These are phyloP conservation scores for Blastobotrys peoriensis DNA, from an alignment of 805 yeast species.

Conservation along the genomic window DNA sequence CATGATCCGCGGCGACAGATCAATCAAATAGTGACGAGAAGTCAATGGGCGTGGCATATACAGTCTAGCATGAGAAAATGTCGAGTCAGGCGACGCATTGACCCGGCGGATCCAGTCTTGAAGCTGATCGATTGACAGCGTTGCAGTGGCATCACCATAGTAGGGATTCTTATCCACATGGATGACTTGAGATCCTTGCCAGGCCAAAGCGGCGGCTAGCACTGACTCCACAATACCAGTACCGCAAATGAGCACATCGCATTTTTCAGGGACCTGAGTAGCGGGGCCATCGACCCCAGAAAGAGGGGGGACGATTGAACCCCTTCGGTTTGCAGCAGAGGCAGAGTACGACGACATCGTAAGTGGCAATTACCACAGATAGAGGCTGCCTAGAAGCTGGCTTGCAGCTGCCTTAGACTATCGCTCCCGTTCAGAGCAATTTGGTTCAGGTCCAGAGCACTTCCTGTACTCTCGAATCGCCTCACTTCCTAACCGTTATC, in stretches of 20 bases:
- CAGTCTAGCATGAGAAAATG: constrained; percentile 63
- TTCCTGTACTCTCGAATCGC: no score
- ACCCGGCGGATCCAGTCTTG: constrained; percentile 76
- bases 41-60: constrained; percentile 67
- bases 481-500: no score
- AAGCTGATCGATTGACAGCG: constrained; percentile 79
- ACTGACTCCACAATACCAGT: constrained; percentile 88
- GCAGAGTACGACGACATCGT: constrained; percentile 36
- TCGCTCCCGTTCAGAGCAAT: no score
- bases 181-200: constrained; percentile 96
- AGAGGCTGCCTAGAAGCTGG: no score
- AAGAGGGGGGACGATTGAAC: constrained; percentile 35
- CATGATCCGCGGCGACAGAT: constrained; percentile 76
- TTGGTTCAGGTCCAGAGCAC: no score
- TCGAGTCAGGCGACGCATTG: constrained; percentile 31
- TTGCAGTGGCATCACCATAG: constrained; percentile 86
- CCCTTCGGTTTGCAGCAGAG: constrained; percentile 32
- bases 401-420: no score
- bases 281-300: constrained; percentile 33
- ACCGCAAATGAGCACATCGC: constrained; percentile 87
- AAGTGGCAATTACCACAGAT: no score
- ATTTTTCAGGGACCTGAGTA: constrained; percentile 41
- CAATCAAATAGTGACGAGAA: constrained; percentile 79
- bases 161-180: constrained; percentile 81
- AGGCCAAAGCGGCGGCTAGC: constrained; percentile 87